A percentile compares a stretch with the other conserved stretches of the same genome.
phyloP scores from a whole-genome alignment of 306 rosid species.

The Castanospermum australe region DNA sequence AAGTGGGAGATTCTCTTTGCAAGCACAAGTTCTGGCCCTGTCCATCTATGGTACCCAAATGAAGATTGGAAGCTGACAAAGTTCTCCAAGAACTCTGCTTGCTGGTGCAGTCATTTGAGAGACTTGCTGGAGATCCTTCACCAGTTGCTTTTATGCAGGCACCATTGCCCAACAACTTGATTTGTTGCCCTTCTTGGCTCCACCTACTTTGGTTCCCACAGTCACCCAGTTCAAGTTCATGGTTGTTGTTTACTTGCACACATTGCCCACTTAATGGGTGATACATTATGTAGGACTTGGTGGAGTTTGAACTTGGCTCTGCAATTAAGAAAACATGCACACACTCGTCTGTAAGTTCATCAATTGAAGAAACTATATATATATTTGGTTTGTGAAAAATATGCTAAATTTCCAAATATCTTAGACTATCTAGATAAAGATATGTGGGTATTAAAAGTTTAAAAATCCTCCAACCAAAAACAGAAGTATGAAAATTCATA shows the following conservation, averaged over 20 bases:
- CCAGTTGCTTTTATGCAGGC: conserved; percentile 31
- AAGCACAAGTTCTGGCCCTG: conserved; percentile 19
- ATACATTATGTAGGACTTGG: conserved; percentile 27
- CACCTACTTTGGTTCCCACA: conserved; percentile 25
- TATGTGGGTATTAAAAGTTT: too few species aligned
- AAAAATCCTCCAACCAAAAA: background rate
- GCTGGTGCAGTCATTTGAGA: conserved; percentile 29
- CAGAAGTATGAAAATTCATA: too few species aligned
- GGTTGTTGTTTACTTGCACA: conserved; percentile 13
- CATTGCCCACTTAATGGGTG: conserved; percentile 37
- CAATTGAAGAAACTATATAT: too few species aligned
- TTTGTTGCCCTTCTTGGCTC: conserved; percentile 22
- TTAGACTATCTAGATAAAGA: background rate
- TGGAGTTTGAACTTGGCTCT: conserved; percentile 35
- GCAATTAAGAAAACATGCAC: background rate
- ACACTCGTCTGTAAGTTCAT: too few species aligned
- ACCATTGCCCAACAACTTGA: background rate
- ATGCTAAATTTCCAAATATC: background rate
- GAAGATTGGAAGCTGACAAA: conserved; percentile 32
- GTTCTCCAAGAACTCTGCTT: conserved; percentile 31
- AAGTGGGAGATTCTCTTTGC: conserved; percentile 13
- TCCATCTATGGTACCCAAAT: conserved; percentile 26
- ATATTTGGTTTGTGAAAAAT: too few species aligned
- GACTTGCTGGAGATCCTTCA: background rate
- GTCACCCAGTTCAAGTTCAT: conserved; percentile 26